Percentiles rank a stretch among this genome's conserved stretches.
Evolutionary conservation across 2,329 filamentous ascomycete species (phyloP).

Genomic region (Zopfia rhizophila): DNA sequence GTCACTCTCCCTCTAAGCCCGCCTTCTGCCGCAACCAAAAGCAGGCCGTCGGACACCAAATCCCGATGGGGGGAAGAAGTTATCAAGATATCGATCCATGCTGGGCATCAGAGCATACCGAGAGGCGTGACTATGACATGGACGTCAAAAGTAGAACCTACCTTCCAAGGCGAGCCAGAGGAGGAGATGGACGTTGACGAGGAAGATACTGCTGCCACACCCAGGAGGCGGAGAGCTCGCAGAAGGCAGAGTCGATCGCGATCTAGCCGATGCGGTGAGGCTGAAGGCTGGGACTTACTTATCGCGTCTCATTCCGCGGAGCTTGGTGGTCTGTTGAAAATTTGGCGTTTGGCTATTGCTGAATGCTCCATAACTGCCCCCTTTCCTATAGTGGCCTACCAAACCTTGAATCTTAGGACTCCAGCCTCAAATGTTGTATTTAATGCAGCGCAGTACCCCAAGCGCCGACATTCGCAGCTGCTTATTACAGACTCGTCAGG

Average conservation of each 20-base stretch:
- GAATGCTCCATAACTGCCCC: conserved; percentile 51
- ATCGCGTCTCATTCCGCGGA: conserved; percentile 55
- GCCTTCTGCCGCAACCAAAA: conserved; percentile 55
- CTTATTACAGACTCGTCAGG: conserved; percentile 66
- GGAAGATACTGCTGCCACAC: conserved; percentile 29
- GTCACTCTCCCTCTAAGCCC: conserved; percentile 66
- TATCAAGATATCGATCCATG: conserved; percentile 57
- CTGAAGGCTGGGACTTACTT: conserved; percentile 51
- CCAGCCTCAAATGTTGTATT: conserved; percentile 64
- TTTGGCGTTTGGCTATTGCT: conserved; percentile 53
- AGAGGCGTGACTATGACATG: conserved; percentile 64
- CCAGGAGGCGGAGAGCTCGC: conserved; percentile 28
- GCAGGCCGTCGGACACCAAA: conserved; percentile 29
- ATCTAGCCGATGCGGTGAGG: conserved; percentile 35
- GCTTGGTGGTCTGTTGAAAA: conserved; percentile 50
- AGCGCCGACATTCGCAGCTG: conserved; percentile 63
- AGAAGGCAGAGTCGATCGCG: conserved; percentile 34
- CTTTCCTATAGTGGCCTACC: conserved; percentile 54
- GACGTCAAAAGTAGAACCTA: conserved; percentile 47
- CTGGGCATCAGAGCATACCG: conserved; percentile 63
- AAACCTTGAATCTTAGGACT: conserved; percentile 59
- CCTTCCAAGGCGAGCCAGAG: conserved; percentile 26
- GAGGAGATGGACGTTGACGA: conserved; percentile 51
- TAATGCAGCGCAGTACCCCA: conserved; percentile 64
- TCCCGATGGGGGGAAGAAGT: conserved; percentile 57